A percentile compares a stretch with the other conserved stretches of the same genome.
Evolutionary conservation across 306 rosid species (phyloP).

Genomic region (Cicer judaicum): DNA sequence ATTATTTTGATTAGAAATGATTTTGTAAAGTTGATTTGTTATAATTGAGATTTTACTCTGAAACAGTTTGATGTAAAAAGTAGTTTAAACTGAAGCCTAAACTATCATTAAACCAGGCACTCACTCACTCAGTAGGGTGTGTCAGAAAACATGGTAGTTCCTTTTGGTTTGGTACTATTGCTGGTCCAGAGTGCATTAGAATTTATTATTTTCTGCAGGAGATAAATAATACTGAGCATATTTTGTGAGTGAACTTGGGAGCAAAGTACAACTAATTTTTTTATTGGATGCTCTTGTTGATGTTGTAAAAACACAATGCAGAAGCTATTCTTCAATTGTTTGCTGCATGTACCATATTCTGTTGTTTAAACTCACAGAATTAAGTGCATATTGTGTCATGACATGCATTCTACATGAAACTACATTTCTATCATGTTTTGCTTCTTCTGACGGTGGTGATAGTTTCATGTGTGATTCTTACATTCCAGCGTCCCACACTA

Average conservation of each 20-base stretch:
- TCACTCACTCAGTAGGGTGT: background rate
- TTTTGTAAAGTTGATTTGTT: background rate
- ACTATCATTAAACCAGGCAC: background rate
- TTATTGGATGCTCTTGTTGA: constrained; percentile 28
- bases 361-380: constrained; percentile 11
- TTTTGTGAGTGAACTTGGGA: background rate
- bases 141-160: background rate
- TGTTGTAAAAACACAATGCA: background rate
- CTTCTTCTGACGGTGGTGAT: constrained; percentile 8
- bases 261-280: background rate
- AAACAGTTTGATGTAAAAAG: background rate
- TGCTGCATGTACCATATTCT: background rate
- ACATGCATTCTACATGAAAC: constrained; percentile 26
- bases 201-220: background rate
- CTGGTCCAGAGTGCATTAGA: background rate
- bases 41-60: background rate
- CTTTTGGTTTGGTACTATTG: background rate
- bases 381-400: background rate
- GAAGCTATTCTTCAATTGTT: constrained; percentile 7
- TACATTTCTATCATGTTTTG: constrained; percentile 6
- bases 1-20: background rate
- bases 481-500: background rate
- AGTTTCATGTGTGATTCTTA: constrained; percentile 13
- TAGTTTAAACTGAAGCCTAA: background rate
- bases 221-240: background rate